Conservation (phyloP, 345 rosid genomes). For the Bruguiera sexangula region DNA sequence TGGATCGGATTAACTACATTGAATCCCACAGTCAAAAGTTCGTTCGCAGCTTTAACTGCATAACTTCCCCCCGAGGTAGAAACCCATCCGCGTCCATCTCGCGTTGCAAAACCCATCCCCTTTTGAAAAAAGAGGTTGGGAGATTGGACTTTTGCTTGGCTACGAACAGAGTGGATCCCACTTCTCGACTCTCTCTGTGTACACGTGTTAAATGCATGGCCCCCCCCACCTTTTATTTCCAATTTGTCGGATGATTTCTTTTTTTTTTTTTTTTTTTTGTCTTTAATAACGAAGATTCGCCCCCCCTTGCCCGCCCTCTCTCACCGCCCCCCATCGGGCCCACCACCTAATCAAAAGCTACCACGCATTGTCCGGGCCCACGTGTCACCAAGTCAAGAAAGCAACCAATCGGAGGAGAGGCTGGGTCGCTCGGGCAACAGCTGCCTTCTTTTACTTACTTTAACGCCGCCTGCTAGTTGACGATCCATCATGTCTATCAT, state of each 20-base stretch:
- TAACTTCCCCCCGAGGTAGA: too few species aligned
- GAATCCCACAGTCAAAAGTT: neutral
- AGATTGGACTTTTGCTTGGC: too few species aligned
- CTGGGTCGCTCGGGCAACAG: constrained; percentile 27
- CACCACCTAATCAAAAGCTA: constrained; percentile 33
- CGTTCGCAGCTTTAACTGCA: too few species aligned
- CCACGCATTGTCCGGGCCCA: constrained; percentile 39
- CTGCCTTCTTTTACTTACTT: constrained; percentile 34
- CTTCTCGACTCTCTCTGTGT: neutral
- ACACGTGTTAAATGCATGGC: neutral
- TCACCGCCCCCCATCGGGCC: constrained; percentile 21
- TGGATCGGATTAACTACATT: too few species aligned
- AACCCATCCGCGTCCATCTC: constrained; percentile 22
- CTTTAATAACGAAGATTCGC: constrained; percentile 38
- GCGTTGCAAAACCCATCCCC: constrained; percentile 22
- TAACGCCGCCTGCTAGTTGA: constrained; percentile 13
- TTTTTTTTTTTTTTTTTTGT: neutral
- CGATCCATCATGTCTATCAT: constrained; percentile 26
- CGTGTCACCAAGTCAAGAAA: constrained; percentile 46
- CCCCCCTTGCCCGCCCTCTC: constrained; percentile 5
- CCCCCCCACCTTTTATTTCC: neutral
- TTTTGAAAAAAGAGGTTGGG: too few species aligned
- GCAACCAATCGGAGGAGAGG: constrained; percentile 44
- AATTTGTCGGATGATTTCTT: neutral
- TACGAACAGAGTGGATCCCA: neutral